phyloP scores from a whole-genome alignment of 371 early-diverging fungal species.

The Rhizopus sp. region DNA sequence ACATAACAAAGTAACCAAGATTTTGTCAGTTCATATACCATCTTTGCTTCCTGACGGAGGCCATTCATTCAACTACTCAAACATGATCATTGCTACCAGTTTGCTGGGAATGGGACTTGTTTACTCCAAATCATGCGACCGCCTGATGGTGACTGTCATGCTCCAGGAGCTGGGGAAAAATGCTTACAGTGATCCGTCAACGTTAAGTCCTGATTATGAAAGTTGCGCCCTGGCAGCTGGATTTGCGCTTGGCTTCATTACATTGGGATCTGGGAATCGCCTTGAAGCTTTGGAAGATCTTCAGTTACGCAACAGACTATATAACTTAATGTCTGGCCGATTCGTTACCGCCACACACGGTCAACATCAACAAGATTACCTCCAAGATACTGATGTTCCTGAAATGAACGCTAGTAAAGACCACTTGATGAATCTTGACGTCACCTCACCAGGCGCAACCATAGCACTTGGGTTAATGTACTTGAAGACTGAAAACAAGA shows the following conservation, averaged over 20 bases:
- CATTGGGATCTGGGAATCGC: slow-evolving; percentile 68
- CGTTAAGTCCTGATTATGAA: slow-evolving; percentile 38
- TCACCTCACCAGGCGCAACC: slow-evolving; percentile 71
- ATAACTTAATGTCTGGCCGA: slow-evolving; percentile 47
- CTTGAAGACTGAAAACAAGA: slow-evolving; percentile 71
- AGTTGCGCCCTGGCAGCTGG: slow-evolving; percentile 76
- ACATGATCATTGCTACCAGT: slow-evolving; percentile 62
- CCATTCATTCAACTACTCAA: slow-evolving; percentile 57
- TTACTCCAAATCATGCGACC: slow-evolving; percentile 66
- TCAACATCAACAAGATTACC: not conserved
- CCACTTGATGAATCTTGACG: slow-evolving; percentile 36
- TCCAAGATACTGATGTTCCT: not conserved
- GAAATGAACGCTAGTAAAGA: not conserved
- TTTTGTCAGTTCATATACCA: slow-evolving; percentile 76
- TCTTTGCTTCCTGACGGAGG: slow-evolving; percentile 57
- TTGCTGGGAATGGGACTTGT: slow-evolving; percentile 79
- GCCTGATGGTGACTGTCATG: slow-evolving; percentile 71
- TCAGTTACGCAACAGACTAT: slow-evolving; percentile 59
- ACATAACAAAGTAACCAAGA: slow-evolving; percentile 61
- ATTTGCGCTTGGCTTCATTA: slow-evolving; percentile 80
- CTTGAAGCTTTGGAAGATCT: slow-evolving; percentile 58
- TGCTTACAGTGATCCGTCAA: slow-evolving; percentile 38
- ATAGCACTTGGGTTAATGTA: slow-evolving; percentile 86
- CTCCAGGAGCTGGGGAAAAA: slow-evolving; percentile 64
- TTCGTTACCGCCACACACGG: not conserved